Evolutionary conservation across 441 rosid genomes (phyloP).

Genomic region (Eutrema salsugineum): DNA sequence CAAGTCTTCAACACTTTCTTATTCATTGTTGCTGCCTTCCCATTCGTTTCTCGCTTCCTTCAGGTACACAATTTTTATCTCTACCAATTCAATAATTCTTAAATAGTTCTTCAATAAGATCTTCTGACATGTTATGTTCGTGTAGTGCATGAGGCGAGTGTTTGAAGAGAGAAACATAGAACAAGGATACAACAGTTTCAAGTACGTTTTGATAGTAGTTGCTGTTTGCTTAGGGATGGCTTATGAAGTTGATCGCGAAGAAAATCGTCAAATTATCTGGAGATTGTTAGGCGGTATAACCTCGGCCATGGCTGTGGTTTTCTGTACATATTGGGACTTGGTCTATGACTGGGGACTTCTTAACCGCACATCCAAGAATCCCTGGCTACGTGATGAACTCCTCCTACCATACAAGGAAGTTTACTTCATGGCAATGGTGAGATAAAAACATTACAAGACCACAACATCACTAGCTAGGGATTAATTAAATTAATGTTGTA

Average conservation of each 20-base stretch:
- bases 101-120: neutral
- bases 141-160: constrained; percentile 31
- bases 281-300: constrained; percentile 35
- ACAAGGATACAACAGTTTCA: constrained; percentile 34
- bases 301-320: constrained; percentile 43
- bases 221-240: constrained; percentile 36
- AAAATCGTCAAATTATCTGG: constrained; percentile 31
- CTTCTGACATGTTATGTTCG: too few species aligned
- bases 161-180: constrained; percentile 35
- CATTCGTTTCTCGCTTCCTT: constrained; percentile 35
- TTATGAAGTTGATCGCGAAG: constrained; percentile 22
- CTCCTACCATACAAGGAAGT: constrained; percentile 43
- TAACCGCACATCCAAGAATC: constrained; percentile 46
- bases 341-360: constrained; percentile 79
- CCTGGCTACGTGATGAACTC: constrained; percentile 72
- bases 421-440: constrained; percentile 55
- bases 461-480: neutral
- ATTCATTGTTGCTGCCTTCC: constrained; percentile 36
- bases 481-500: neutral
- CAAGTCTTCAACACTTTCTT: constrained; percentile 30
- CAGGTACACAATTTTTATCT: constrained; percentile 25
- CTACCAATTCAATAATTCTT: neutral
- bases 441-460: too few species aligned
- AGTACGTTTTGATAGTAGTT: constrained; percentile 31
- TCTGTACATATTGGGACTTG: constrained; percentile 62